These are phyloP conservation scores for Alectoria sarmentosa DNA, from an alignment of 495 filamentous ascomycete species.

Conservation along the genomic window DNA sequence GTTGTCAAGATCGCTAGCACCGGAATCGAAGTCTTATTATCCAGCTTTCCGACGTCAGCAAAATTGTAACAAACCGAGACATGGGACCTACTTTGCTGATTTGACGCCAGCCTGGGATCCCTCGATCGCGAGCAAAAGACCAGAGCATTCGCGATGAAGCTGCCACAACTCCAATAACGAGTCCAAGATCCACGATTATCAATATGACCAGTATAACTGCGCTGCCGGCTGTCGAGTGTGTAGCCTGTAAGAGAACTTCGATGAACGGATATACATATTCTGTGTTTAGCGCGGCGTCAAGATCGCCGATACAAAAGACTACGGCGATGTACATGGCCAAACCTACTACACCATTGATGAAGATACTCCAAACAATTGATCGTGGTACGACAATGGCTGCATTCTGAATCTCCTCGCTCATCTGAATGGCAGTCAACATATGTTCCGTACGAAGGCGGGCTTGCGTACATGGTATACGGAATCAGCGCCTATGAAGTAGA, in stretches of 20 bases:
- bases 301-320: slow-evolving; percentile 29
- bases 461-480: slow-evolving; percentile 32
- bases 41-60: too few relatives aligned
- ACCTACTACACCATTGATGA: slow-evolving; percentile 37
- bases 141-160: slow-evolving; percentile 41
- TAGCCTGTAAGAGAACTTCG: slow-evolving; percentile 31
- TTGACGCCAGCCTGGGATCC: slow-evolving; percentile 38
- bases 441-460: not conserved
- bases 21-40: slow-evolving; percentile 46
- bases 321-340: slow-evolving; percentile 28
- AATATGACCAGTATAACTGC: slow-evolving; percentile 31
- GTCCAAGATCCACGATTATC: slow-evolving; percentile 35
- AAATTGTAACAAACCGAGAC: too few relatives aligned
- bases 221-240: slow-evolving; percentile 29
- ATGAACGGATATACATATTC: slow-evolving; percentile 36
- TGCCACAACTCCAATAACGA: slow-evolving; percentile 40
- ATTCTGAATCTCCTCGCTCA: slow-evolving; percentile 40
- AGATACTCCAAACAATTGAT: slow-evolving; percentile 36
- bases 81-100: slow-evolving; percentile 44
- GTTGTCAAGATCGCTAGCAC: slow-evolving; percentile 41
- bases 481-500: slow-evolving; percentile 30
- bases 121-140: slow-evolving; percentile 32
- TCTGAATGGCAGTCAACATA: slow-evolving; percentile 15
- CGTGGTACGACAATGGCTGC: slow-evolving; percentile 38
- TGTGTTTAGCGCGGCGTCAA: slow-evolving; percentile 25